phyloP scores from a whole-genome alignment of 2,329 filamentous ascomycete genomes.

The Beauveria scarabaeidicola region DNA sequence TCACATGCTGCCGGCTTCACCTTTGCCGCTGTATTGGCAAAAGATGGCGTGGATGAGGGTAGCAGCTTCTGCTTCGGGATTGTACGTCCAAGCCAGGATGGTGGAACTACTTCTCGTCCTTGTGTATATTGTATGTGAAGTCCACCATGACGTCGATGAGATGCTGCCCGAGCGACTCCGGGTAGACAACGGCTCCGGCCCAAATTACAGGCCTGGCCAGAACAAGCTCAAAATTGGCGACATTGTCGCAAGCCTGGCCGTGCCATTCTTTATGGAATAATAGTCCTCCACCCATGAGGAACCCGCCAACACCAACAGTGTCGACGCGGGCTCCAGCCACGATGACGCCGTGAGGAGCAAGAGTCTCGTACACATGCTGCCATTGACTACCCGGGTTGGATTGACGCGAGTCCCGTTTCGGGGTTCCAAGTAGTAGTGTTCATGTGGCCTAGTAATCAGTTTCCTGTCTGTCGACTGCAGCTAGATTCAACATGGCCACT shows the following conservation, averaged over 20 bases:
- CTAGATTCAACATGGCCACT: not conserved
- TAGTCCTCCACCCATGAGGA: conserved; percentile 28
- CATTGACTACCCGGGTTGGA: conserved; percentile 30
- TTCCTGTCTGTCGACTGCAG: too few relatives aligned
- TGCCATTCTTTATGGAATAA: conserved; percentile 25
- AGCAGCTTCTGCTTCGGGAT: not conserved
- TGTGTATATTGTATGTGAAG: conserved; percentile 23
- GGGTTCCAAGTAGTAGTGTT: conserved; percentile 23
- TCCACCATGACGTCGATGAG: conserved; percentile 25
- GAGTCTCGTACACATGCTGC: conserved; percentile 28
- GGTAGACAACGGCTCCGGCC: conserved; percentile 14
- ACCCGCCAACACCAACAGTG: conserved; percentile 28
- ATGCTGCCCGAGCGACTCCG: not conserved
- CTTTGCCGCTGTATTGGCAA: not conserved
- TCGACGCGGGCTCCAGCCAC: conserved; percentile 28
- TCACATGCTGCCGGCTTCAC: not conserved
- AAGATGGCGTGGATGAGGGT: not conserved
- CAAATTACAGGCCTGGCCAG: conserved; percentile 27
- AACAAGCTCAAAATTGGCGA: conserved; percentile 35
- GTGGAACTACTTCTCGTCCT: conserved; percentile 25
- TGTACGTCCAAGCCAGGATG: conserved; percentile 26
- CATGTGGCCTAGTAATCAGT: conserved; percentile 15
- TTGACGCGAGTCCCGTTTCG: conserved; percentile 20
- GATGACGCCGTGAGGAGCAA: conserved; percentile 24
- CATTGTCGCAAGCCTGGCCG: conserved; percentile 34